A percentile compares a stretch with the other conserved stretches of the same genome.
These are phyloP conservation scores for Chionographis japonica DNA, from an alignment of 106 monocot species.

Conservation along the genomic window DNA sequence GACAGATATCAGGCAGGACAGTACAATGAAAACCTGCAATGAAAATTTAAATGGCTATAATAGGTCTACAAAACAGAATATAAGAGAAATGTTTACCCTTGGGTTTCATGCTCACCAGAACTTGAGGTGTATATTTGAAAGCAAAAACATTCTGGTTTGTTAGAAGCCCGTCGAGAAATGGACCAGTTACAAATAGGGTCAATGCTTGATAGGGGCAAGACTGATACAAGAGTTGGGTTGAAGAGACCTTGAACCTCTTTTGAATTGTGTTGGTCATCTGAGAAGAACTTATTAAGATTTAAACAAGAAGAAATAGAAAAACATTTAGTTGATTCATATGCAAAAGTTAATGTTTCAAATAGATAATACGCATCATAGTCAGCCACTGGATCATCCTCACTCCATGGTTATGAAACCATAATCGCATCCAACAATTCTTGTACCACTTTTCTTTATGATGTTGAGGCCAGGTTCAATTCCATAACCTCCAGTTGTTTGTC, in stretches of 20 bases:
- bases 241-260: constrained; percentile 76
- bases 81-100: neutral
- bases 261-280: constrained; percentile 86
- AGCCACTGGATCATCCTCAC: too few relatives aligned
- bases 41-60: neutral
- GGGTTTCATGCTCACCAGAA: constrained; percentile 36
- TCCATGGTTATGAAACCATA: too few relatives aligned
- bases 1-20: constrained; percentile 65
- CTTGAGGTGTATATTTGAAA: constrained; percentile 64
- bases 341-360: too few relatives aligned
- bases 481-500: too few relatives aligned
- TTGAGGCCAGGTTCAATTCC: too few relatives aligned
- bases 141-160: constrained; percentile 66
- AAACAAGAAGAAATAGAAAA: neutral
- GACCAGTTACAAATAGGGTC: constrained; percentile 50
- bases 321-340: too few relatives aligned
- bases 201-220: constrained; percentile 74
- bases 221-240: constrained; percentile 70
- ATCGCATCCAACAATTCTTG: too few relatives aligned
- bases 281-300: constrained; percentile 39
- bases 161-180: constrained; percentile 66
- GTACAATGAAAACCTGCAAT: constrained; percentile 52
- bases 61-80: neutral
- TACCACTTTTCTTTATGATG: too few relatives aligned
- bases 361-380: too few relatives aligned